Conservation (phyloP, 2,329 filamentous ascomycete genomes). For the Fusarium nelsonii region DNA sequence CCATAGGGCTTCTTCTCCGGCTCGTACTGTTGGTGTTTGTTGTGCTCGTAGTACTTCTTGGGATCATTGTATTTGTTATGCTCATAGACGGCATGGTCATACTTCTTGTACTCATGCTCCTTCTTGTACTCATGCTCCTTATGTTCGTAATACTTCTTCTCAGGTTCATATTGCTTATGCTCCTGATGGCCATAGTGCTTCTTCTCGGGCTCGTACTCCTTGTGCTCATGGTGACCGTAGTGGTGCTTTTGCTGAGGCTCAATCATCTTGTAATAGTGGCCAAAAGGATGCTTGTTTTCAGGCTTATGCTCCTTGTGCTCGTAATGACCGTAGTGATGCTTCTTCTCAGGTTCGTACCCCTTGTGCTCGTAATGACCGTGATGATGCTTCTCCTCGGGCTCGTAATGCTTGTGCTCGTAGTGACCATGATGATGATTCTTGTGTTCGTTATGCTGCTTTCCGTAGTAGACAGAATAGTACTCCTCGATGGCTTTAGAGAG, state of each 20-base stretch:
- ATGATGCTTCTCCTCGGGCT: conserved; percentile 1
- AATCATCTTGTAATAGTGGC: not conserved
- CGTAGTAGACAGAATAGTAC: conserved; percentile 1
- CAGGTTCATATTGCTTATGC: not conserved
- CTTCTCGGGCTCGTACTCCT: not conserved
- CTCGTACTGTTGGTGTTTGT: conserved; percentile 2
- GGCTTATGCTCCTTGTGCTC: not conserved
- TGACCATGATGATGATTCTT: not conserved
- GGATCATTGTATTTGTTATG: conserved; percentile 1
- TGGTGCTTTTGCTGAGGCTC: not conserved
- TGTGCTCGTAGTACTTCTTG: not conserved
- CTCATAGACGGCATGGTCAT: not conserved
- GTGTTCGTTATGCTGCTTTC: conserved; percentile 4
- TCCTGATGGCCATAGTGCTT: not conserved
- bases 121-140: not conserved
- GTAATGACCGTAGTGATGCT: not conserved
- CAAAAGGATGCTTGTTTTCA: not conserved
- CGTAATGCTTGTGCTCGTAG: not conserved
- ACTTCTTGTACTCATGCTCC: not conserved
- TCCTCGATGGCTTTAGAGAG: conserved; percentile 12
- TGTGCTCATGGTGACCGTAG: not conserved
- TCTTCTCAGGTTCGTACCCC: not conserved
- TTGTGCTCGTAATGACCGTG: not conserved
- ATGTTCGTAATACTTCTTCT: not conserved
- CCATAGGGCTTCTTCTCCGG: not conserved